Evolutionary conservation across 1,139 yeast species (phyloP).

Genomic region (Debaryomycetaceae sp.): DNA sequence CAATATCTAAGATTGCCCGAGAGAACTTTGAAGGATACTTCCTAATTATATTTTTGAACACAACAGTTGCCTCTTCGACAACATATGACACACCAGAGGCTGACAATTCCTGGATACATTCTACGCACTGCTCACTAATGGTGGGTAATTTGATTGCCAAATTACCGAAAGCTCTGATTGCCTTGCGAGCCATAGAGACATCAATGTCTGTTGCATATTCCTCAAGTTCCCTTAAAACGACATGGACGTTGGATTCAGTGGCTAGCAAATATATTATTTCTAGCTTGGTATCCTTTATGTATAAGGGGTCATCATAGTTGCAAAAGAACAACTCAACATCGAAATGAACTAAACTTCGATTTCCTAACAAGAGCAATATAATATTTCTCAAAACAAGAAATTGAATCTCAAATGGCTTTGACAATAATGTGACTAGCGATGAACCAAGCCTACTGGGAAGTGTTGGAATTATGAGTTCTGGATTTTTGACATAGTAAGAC

Average conservation of each 20-base stretch:
- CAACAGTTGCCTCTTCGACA: slow-evolving; percentile 77
- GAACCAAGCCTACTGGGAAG: slow-evolving; percentile 64
- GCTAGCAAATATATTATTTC: slow-evolving; percentile 84
- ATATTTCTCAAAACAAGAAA: slow-evolving; percentile 80
- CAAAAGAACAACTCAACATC: slow-evolving; percentile 81
- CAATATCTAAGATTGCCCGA: slow-evolving; percentile 36
- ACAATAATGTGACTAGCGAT: slow-evolving; percentile 65
- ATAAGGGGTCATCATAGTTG: slow-evolving; percentile 80
- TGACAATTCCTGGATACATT: slow-evolving; percentile 56
- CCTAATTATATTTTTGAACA: slow-evolving; percentile 71
- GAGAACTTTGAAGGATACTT: slow-evolving; percentile 59
- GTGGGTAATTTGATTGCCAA: slow-evolving; percentile 69
- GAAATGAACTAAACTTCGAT: slow-evolving; percentile 57
- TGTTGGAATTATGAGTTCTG: slow-evolving; percentile 45
- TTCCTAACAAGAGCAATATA: slow-evolving; percentile 66
- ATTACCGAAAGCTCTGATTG: slow-evolving; percentile 87
- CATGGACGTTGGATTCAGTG: slow-evolving; percentile 54
- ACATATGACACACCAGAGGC: slow-evolving; percentile 70
- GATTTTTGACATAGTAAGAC: slow-evolving; percentile 58
- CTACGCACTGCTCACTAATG: slow-evolving; percentile 61
- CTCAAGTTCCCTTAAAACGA: slow-evolving; percentile 71
- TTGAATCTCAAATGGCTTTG: slow-evolving; percentile 82
- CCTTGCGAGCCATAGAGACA: slow-evolving; percentile 79
- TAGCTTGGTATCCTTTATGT: slow-evolving; percentile 84
- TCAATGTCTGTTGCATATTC: slow-evolving; percentile 89